Conservation (phyloP, 2,329 filamentous ascomycete genomes). For the Sarocladiaceae sp. region DNA sequence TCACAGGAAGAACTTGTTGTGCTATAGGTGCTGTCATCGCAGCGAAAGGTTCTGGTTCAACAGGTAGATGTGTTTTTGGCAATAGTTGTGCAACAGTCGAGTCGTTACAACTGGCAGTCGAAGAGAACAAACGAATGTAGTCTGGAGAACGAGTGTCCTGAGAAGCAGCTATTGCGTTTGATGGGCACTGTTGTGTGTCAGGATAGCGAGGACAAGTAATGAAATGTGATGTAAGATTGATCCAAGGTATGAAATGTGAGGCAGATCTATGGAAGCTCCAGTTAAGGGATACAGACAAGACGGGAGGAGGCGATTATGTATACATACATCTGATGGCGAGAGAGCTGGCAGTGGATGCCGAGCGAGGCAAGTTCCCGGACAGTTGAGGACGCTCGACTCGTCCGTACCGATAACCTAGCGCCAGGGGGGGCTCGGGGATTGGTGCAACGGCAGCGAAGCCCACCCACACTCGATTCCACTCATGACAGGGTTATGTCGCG, state of each 20-base stretch:
- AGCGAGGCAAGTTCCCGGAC: conserved; percentile 8
- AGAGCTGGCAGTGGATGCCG: neutral
- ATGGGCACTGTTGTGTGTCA: neutral
- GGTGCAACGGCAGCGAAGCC: conserved; percentile 1
- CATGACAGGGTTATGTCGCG: conserved; percentile 9
- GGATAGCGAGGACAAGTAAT: neutral
- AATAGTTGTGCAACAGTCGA: no score
- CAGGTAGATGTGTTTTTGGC: no score
- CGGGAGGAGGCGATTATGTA: conserved; percentile 10
- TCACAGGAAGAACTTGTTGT: conserved; percentile 37
- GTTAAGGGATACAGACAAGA: neutral
- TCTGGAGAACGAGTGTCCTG: neutral
- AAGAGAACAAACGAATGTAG: neutral
- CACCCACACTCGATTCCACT: conserved; percentile 7
- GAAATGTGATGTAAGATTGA: neutral
- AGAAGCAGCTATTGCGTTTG: neutral
- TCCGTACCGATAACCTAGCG: conserved; percentile 9
- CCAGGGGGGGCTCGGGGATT: conserved; percentile 6
- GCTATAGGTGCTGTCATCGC: conserved; percentile 46
- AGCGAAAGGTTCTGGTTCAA: no score
- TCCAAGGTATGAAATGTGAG: neutral
- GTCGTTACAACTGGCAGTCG: neutral
- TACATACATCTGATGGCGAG: conserved; percentile 9
- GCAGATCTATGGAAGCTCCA: neutral
- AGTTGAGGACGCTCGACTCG: conserved; percentile 1